Conservation (phyloP, 805 yeast species). For the Tetrapisispora iriomotensis region DNA sequence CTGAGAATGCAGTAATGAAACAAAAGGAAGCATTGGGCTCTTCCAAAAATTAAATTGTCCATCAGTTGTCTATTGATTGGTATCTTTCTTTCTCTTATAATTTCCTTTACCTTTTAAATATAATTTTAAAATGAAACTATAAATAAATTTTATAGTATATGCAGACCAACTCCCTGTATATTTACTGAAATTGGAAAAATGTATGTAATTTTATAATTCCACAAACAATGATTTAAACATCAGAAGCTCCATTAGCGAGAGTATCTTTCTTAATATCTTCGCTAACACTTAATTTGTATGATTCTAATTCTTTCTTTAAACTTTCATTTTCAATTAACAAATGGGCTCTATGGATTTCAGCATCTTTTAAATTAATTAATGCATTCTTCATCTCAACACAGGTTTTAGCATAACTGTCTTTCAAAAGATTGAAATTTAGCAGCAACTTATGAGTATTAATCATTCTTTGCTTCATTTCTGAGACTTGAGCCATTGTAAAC, state of each 20-base stretch:
- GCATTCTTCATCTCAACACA: slow-evolving; percentile 27
- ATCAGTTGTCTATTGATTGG: too few relatives aligned
- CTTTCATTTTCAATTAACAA: slow-evolving; percentile 31
- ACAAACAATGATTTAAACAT: too few relatives aligned
- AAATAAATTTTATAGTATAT: not conserved
- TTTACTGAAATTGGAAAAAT: not conserved
- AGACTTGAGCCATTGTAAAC: slow-evolving; percentile 24
- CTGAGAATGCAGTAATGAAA: too few relatives aligned
- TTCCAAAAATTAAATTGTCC: too few relatives aligned
- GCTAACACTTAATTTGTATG: slow-evolving; percentile 5
- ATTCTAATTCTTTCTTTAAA: slow-evolving; percentile 23
- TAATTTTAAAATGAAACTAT: not conserved
- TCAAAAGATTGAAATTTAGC: slow-evolving; percentile 25
- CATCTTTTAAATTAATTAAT: slow-evolving; percentile 27
- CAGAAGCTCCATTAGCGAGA: too few relatives aligned
- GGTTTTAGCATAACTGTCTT: slow-evolving; percentile 27
- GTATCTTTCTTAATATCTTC: not conserved
- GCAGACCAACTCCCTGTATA: not conserved
- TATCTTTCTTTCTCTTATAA: too few relatives aligned
- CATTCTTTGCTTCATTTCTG: slow-evolving; percentile 26
- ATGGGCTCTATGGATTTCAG: slow-evolving; percentile 31
- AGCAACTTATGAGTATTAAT: slow-evolving; percentile 27
- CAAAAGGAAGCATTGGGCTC: too few relatives aligned
- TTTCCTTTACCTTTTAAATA: too few relatives aligned
- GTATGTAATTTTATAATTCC: too few relatives aligned